phyloP scores from a whole-genome alignment of 306 rosid genomes.

The Cucurbita pepo region DNA sequence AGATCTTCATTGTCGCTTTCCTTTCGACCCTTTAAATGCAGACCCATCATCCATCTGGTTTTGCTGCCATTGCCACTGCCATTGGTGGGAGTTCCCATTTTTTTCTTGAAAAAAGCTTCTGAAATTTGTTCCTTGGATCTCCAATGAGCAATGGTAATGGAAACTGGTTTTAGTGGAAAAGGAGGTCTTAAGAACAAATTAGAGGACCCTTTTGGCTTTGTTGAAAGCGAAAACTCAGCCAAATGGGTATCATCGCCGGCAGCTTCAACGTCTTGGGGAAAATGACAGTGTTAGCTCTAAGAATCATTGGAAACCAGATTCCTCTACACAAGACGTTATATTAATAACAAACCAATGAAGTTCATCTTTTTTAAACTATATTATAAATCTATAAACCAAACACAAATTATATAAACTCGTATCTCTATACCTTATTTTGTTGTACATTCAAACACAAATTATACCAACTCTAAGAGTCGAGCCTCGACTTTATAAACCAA shows the following conservation, averaged over 20 bases:
- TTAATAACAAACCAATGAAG: background rate
- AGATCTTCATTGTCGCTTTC: conserved; percentile 33
- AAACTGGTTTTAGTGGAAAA: background rate
- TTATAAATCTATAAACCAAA: no score
- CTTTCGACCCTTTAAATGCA: conserved; percentile 3
- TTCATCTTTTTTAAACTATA: no score
- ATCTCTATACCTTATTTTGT: no score
- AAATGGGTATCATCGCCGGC: background rate
- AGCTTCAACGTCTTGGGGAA: background rate
- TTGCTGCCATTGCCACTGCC: background rate
- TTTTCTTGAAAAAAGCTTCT: background rate
- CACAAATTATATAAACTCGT: no score
- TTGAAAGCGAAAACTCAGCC: background rate
- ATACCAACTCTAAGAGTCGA: no score
- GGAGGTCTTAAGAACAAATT: background rate
- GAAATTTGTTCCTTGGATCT: background rate
- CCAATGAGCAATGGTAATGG: background rate
- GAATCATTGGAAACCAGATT: background rate
- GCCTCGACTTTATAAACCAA: no score
- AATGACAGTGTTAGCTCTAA: background rate
- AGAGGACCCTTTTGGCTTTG: background rate
- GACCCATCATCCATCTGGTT: background rate
- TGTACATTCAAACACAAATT: no score
- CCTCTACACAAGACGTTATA: background rate
- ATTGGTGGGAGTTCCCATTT: background rate